These are phyloP conservation scores for Nicotiana otophora DNA, from an alignment of 257 asterid species.

Conservation along the genomic window DNA sequence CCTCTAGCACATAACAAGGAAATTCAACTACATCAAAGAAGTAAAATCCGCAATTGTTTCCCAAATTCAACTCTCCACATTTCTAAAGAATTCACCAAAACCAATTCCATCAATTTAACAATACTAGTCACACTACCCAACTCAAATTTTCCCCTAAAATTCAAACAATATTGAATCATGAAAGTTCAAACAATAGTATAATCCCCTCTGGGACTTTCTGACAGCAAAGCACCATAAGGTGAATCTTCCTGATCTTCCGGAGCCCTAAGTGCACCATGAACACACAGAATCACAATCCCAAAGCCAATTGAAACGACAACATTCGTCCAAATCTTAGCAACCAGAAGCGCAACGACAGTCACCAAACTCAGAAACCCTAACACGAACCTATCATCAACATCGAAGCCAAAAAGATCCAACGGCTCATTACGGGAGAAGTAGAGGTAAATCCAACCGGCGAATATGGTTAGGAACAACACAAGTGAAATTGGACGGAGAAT, in stretches of 20 bases:
- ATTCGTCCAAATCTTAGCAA: constrained; percentile 57
- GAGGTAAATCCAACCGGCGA: constrained; percentile 38
- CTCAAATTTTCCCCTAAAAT: background rate
- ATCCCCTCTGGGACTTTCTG: constrained; percentile 70
- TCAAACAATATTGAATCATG: background rate
- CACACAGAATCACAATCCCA: constrained; percentile 41
- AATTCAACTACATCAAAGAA: background rate
- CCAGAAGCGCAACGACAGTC: constrained; percentile 49
- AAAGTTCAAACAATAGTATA: constrained; percentile 57
- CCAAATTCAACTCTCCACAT: background rate
- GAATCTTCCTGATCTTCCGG: constrained; percentile 68
- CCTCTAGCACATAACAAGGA: background rate
- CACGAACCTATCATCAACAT: constrained; percentile 45
- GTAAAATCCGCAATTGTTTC: background rate
- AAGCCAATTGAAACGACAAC: constrained; percentile 37
- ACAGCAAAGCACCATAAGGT: constrained; percentile 80
- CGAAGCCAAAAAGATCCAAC: constrained; percentile 42
- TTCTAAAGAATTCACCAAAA: background rate
- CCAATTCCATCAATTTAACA: background rate
- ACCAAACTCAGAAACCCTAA: constrained; percentile 41
- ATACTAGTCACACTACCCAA: constrained; percentile 4
- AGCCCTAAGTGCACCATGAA: constrained; percentile 77
- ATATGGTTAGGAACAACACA: constrained; percentile 55
- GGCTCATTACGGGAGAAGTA: constrained; percentile 45
- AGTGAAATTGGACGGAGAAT: constrained; percentile 59